These are phyloP conservation scores for Pyrenochaeta sp. DNA, from an alignment of 2,329 filamentous ascomycete genomes.

Conservation along the genomic window DNA sequence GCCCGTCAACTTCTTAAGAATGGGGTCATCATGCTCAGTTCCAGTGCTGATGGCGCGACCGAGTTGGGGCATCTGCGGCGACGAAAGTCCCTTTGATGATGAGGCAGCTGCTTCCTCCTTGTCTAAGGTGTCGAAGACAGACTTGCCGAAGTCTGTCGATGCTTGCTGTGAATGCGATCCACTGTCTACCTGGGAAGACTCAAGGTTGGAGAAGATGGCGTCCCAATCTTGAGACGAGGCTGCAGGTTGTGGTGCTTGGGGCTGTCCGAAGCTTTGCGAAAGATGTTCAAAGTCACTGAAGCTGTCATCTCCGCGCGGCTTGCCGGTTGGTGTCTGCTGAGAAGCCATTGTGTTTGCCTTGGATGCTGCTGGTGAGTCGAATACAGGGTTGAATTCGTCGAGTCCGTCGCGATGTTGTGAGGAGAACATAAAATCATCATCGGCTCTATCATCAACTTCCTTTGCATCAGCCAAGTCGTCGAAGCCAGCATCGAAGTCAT, in stretches of 20 bases:
- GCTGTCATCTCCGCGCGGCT: conserved; percentile 52
- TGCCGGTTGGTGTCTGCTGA: conserved; percentile 52
- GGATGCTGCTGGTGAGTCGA: conserved; percentile 70
- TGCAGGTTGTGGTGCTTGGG: conserved; percentile 51
- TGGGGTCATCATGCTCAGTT: conserved; percentile 87
- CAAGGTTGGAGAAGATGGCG: conserved; percentile 85
- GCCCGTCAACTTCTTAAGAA: conserved; percentile 84
- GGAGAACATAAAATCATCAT: conserved; percentile 83
- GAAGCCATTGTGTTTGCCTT: conserved; percentile 58
- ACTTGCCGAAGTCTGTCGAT: conserved; percentile 47
- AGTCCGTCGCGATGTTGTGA: conserved; percentile 67
- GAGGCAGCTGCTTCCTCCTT: conserved; percentile 42
- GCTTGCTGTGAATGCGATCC: conserved; percentile 40
- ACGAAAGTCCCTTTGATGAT: conserved; percentile 33
- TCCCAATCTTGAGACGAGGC: conserved; percentile 82
- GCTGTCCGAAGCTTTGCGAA: conserved; percentile 51
- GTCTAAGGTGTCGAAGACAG: conserved; percentile 48
- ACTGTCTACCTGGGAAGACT: conserved; percentile 57
- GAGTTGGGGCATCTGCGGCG: conserved; percentile 53
- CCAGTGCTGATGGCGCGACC: conserved; percentile 76
- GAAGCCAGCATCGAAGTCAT: conserved; percentile 80
- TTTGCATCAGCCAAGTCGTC: conserved; percentile 85
- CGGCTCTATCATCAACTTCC: conserved; percentile 70
- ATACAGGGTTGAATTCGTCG: conserved; percentile 83
- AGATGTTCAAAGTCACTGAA: conserved; percentile 61